Percentiles rank a stretch among this genome's conserved stretches.
phyloP scores from a whole-genome alignment of 2,329 filamentous ascomycete genomes.

The Zasmidium angulare region DNA sequence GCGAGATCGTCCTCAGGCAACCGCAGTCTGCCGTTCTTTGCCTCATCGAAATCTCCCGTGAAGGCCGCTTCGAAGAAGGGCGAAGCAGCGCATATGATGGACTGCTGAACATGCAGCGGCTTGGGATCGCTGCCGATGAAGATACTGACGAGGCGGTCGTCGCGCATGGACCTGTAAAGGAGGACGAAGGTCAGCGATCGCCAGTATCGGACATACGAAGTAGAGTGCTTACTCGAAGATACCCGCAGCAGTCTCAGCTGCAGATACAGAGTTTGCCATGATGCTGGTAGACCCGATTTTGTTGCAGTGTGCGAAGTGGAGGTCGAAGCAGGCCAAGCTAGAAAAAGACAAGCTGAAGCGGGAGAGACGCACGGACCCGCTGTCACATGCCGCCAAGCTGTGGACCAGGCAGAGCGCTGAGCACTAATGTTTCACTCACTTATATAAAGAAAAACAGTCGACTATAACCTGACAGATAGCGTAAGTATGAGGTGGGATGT shows the following conservation, averaged over 20 bases:
- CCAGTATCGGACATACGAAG: background rate
- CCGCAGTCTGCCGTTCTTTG: background rate
- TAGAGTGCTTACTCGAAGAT: background rate
- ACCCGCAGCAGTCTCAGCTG: background rate
- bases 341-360: background rate
- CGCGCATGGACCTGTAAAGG: background rate
- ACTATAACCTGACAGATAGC: too few relatives aligned
- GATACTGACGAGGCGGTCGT: background rate
- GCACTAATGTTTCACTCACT: too few relatives aligned
- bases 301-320: background rate
- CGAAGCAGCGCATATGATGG: background rate
- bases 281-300: background rate
- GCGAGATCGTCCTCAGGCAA: slow-evolving; percentile 6
- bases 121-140: background rate
- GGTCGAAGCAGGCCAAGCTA: background rate
- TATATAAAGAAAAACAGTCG: too few relatives aligned
- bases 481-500: too few relatives aligned
- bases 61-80: background rate
- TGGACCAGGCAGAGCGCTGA: too few relatives aligned
- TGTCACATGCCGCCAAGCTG: background rate
- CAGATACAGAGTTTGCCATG: background rate
- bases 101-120: background rate
- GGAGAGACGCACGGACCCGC: background rate
- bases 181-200: background rate
- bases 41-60: background rate